Conservation (phyloP, 108 stramenopile genomes). For the Bacterosira constricta region DNA sequence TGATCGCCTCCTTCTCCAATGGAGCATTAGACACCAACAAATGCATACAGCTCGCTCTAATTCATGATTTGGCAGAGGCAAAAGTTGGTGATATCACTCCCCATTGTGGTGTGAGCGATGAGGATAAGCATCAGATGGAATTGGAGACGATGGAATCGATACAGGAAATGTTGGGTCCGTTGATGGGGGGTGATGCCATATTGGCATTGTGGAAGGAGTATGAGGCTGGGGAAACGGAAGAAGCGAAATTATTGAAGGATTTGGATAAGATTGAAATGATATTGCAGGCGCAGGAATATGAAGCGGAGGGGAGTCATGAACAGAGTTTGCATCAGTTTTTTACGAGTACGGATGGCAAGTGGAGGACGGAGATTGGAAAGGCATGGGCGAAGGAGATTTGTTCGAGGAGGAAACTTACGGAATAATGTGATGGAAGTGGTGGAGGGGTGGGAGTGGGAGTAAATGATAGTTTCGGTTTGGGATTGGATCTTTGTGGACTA, state of each 20-base stretch:
- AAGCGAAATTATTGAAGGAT: constrained; percentile 73
- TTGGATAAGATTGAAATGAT: constrained; percentile 91
- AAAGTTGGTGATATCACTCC: constrained; percentile 87
- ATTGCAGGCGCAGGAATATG: constrained; percentile 84
- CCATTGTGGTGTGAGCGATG: constrained; percentile 61
- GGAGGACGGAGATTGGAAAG: constrained; percentile 62
- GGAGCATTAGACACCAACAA: constrained; percentile 48
- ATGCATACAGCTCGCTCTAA: constrained; percentile 72
- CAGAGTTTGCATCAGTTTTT: constrained; percentile 55
- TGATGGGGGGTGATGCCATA: constrained; percentile 58
- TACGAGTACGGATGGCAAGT: constrained; percentile 62
- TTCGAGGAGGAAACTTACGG: constrained; percentile 36
- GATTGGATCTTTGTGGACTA: no score
- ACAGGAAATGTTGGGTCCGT: constrained; percentile 30
- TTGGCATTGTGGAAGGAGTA: constrained; percentile 81
- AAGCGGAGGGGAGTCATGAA: constrained; percentile 48
- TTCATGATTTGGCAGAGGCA: constrained; percentile 85
- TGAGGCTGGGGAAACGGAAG: constrained; percentile 62
- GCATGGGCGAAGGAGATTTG: constrained; percentile 71
- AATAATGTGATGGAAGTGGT: not conserved
- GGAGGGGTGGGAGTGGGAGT: no score
- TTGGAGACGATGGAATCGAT: constrained; percentile 66
- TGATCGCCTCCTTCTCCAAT: constrained; percentile 54
- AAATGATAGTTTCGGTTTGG: no score
- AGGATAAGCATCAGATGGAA: constrained; percentile 68